Conservation (phyloP, 345 rosid species). For the Salix brachista region DNA sequence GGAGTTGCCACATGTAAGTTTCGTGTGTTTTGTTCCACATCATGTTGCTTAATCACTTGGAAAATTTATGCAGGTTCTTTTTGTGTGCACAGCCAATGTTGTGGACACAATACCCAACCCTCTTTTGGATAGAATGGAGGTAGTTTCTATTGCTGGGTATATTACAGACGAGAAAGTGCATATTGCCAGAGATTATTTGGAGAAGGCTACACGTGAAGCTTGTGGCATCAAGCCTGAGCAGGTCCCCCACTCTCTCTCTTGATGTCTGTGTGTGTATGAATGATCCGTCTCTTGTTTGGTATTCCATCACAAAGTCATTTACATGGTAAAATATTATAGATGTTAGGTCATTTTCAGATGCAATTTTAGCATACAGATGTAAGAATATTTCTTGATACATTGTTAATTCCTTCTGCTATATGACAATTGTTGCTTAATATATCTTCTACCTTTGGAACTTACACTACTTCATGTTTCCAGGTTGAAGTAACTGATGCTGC, state of each 20-base stretch:
- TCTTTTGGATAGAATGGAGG: conserved; percentile 98
- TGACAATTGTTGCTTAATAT: conserved; percentile 2
- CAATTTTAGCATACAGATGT: background rate
- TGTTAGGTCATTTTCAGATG: background rate
- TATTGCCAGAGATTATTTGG: conserved; percentile 95
- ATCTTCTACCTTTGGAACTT: background rate
- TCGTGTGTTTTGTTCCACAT: background rate
- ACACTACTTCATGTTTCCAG: conserved; percentile 32
- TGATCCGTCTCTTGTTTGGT: background rate
- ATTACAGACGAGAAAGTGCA: conserved; percentile 98
- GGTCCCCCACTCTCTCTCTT: conserved; percentile 37
- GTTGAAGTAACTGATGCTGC: conserved; percentile 89
- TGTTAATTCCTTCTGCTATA: background rate
- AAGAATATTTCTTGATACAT: background rate
- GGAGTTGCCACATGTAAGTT: background rate
- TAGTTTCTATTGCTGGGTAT: conserved; percentile 93
- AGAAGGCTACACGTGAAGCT: conserved; percentile 77
- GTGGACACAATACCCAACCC: conserved; percentile 92
- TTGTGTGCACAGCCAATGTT: conserved; percentile 99
- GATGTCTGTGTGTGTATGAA: background rate
- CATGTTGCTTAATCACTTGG: conserved; percentile 14
- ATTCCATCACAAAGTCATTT: background rate
- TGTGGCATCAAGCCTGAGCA: conserved; percentile 92
- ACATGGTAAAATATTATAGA: background rate
- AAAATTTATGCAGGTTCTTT: conserved; percentile 60